A percentile compares a stretch with the other conserved stretches of the same genome.
Evolutionary conservation across 2,329 filamentous ascomycete genomes (phyloP).

Genomic region (Cordyceps militaris): DNA sequence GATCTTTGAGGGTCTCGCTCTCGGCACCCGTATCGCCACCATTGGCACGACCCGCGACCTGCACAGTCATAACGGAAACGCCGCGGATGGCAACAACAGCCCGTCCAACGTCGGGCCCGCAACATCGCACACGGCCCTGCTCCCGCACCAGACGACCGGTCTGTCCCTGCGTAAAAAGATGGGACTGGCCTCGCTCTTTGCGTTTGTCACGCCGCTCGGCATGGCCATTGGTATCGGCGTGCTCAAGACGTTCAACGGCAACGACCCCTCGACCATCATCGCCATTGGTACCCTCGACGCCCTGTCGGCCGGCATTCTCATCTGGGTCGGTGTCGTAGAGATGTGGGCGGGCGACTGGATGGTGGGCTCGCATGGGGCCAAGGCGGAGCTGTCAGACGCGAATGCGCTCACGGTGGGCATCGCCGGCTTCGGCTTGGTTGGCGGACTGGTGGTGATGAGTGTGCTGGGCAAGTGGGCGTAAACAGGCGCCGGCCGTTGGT

Average conservation of each 20-base stretch:
- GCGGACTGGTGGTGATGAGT: conserved; percentile 63
- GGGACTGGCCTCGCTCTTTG: conserved; percentile 56
- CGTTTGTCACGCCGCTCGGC: conserved; percentile 66
- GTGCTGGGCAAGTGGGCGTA: conserved; percentile 70
- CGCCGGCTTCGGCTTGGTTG: conserved; percentile 47
- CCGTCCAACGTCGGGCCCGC: conserved; percentile 13
- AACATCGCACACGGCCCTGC: conserved; percentile 14
- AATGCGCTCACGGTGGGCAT: conserved; percentile 39
- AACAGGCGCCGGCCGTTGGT: conserved; percentile 2
- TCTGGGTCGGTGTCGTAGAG: conserved; percentile 75
- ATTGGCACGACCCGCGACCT: conserved; percentile 33
- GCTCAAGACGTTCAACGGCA: conserved; percentile 64
- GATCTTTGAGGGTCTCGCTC: conserved; percentile 69
- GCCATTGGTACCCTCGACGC: conserved; percentile 69
- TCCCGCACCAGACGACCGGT: conserved; percentile 11
- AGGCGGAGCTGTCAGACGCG: conserved; percentile 46
- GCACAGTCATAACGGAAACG: neutral
- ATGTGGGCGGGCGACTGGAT: conserved; percentile 75
- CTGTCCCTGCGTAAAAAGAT: conserved; percentile 45
- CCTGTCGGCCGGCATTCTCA: conserved; percentile 64
- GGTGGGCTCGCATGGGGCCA: conserved; percentile 33
- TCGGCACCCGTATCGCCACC: conserved; percentile 62
- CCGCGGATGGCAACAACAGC: conserved; percentile 16
- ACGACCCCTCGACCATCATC: conserved; percentile 59
- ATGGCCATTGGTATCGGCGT: conserved; percentile 77